Percentiles rank a stretch among this genome's conserved stretches.
These are phyloP conservation scores for Rubia yunnanensis DNA, from an alignment of 257 asterid genomes.

Conservation along the genomic window DNA sequence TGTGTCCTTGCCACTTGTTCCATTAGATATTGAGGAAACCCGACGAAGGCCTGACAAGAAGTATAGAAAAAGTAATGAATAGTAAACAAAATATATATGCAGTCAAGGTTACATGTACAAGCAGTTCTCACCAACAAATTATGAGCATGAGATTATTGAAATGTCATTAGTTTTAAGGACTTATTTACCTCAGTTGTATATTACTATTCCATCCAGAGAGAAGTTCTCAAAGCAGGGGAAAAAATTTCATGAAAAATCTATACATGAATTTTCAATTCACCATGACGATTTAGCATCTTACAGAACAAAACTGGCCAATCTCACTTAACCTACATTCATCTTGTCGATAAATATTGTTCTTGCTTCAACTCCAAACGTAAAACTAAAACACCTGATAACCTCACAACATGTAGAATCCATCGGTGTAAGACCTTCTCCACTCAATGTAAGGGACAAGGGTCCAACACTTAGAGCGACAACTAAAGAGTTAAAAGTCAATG, in stretches of 20 bases:
- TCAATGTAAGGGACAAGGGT: neutral
- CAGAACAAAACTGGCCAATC: neutral
- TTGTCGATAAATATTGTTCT: neutral
- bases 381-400: neutral
- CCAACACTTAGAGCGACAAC: neutral
- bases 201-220: no score
- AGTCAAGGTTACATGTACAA: neutral
- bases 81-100: neutral
- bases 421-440: neutral
- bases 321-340: neutral
- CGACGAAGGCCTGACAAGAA: constrained; percentile 52
- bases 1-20: constrained; percentile 71
- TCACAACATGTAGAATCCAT: neutral
- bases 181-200: neutral
- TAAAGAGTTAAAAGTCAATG: neutral
- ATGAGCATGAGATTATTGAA: neutral
- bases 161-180: neutral
- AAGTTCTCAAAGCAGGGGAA: neutral
- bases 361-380: neutral
- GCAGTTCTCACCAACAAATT: neutral
- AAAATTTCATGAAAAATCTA: neutral
- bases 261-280: neutral
- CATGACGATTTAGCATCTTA: neutral
- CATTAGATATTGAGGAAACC: constrained; percentile 63
- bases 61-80: constrained; percentile 7